Percentiles rank a stretch among this genome's conserved stretches.
Conservation (phyloP, 176 grass and related monocot species). For the Musa itinerans region DNA sequence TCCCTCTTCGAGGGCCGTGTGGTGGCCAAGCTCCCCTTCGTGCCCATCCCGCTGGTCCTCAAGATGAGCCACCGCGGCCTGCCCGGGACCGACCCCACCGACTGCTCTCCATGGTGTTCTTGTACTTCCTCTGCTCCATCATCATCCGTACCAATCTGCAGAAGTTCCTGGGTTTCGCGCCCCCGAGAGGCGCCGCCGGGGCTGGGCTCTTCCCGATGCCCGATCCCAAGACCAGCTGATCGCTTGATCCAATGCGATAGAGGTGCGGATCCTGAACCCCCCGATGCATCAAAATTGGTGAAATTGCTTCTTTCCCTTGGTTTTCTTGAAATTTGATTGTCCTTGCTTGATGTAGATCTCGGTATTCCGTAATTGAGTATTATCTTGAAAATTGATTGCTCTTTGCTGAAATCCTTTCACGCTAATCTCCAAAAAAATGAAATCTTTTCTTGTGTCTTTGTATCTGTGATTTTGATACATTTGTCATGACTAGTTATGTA, state of each 20-base stretch:
- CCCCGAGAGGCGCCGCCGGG: conserved; percentile 55
- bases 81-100: conserved; percentile 69
- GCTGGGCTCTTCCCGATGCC: conserved; percentile 75
- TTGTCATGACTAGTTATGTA: too few species aligned
- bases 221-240: conserved; percentile 72
- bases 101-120: conserved; percentile 98
- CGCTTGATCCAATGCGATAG: not conserved
- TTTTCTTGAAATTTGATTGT: too few species aligned
- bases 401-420: not conserved
- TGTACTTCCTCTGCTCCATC: conserved; percentile 99
- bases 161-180: conserved; percentile 82
- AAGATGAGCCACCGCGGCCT: conserved; percentile 97
- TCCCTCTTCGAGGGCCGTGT: conserved; percentile 87
- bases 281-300: not conserved
- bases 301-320: not conserved
- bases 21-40: conserved; percentile 78
- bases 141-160: conserved; percentile 94
- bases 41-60: conserved; percentile 59
- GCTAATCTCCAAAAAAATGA: not conserved
- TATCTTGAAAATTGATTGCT: not conserved
- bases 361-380: not conserved
- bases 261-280: not conserved
- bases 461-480: too few species aligned
- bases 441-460: not conserved
- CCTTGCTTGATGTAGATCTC: not conserved